These are phyloP conservation scores for Neofusicoccum cordaticola DNA, from an alignment of 2,329 filamentous ascomycete genomes.

Conservation along the genomic window DNA sequence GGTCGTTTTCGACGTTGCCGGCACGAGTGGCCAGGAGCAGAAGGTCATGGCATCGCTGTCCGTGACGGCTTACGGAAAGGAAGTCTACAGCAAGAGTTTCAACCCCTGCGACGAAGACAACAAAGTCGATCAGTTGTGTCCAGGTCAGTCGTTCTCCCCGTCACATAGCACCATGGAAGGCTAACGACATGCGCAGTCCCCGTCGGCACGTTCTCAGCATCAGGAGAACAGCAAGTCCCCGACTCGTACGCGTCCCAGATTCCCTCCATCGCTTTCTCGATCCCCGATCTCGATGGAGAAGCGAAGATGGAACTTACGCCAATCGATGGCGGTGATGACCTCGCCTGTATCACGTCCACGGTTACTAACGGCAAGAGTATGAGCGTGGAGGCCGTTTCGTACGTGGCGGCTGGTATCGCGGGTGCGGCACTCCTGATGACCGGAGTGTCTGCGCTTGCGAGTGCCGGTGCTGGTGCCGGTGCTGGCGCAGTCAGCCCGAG, in stretches of 20 bases:
- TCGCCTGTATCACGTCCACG: constrained; percentile 79
- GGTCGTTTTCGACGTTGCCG: constrained; percentile 78
- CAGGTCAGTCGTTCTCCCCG: constrained; percentile 54
- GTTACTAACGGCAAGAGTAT: constrained; percentile 87
- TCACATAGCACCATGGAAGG: neutral
- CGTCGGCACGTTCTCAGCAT: constrained; percentile 68
- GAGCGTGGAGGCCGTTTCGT: constrained; percentile 71
- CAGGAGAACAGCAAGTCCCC: constrained; percentile 70
- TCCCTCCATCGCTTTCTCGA: constrained; percentile 80
- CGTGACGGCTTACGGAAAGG: constrained; percentile 79
- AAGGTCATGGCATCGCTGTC: constrained; percentile 76
- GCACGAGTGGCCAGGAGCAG: constrained; percentile 68
- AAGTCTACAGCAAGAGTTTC: constrained; percentile 76
- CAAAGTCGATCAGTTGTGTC: constrained; percentile 73
- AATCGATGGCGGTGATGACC: constrained; percentile 56
- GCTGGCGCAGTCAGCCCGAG: constrained; percentile 59
- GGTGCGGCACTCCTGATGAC: constrained; percentile 76
- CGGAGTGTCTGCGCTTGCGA: constrained; percentile 65
- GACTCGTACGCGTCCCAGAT: constrained; percentile 69
- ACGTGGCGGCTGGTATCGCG: constrained; percentile 78
- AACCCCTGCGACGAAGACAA: constrained; percentile 73
- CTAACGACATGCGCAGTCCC: constrained; percentile 57
- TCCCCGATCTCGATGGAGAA: constrained; percentile 85
- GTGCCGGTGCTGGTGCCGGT: constrained; percentile 53
- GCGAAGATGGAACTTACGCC: constrained; percentile 74